Percentiles rank a stretch among this genome's conserved stretches.
phyloP scores from a whole-genome alignment of 768 basidiomycete species.

The Amyloporia xantha region DNA sequence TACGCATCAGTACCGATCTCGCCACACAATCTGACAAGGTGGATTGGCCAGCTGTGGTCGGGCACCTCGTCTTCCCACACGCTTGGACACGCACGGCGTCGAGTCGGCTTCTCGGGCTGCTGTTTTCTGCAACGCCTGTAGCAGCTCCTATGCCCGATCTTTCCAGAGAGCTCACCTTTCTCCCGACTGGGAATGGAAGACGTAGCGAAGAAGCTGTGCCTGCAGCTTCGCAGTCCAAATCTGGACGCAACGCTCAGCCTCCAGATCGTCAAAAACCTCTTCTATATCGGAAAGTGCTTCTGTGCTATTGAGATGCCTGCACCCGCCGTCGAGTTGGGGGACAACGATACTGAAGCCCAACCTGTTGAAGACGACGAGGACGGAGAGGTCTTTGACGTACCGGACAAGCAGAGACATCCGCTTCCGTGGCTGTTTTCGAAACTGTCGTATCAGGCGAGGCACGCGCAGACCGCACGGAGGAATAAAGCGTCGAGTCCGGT shows the following conservation, averaged over 20 bases:
- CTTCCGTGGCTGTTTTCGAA: slow-evolving; percentile 93
- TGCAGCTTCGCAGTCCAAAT: slow-evolving; percentile 78
- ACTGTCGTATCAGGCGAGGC: slow-evolving; percentile 80
- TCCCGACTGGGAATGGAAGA: slow-evolving; percentile 55
- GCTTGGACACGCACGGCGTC: slow-evolving; percentile 88
- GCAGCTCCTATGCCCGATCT: slow-evolving; percentile 28
- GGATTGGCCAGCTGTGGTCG: slow-evolving; percentile 55
- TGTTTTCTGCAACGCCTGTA: slow-evolving; percentile 52
- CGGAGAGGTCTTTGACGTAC: slow-evolving; percentile 19
- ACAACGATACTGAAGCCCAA: slow-evolving; percentile 21
- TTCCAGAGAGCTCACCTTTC: slow-evolving; percentile 36
- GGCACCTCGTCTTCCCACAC: slow-evolving; percentile 82
- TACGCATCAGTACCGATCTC: slow-evolving; percentile 49
- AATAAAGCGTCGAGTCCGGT: slow-evolving; percentile 45
- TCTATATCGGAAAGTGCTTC: slow-evolving; percentile 88
- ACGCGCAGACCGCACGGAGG: slow-evolving; percentile 64
- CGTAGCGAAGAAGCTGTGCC: slow-evolving; percentile 63
- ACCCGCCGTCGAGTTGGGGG: slow-evolving; percentile 11
- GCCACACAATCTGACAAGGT: slow-evolving; percentile 40
- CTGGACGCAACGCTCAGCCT: slow-evolving; percentile 66
- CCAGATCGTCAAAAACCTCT: slow-evolving; percentile 89
- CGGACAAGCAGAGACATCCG: slow-evolving; percentile 33
- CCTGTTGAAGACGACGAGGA: slow-evolving; percentile 25
- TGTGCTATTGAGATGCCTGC: slow-evolving; percentile 31
- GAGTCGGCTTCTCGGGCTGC: slow-evolving; percentile 63